phyloP scores from a whole-genome alignment of 2,329 filamentous ascomycete species.

The Periconia sp. region DNA sequence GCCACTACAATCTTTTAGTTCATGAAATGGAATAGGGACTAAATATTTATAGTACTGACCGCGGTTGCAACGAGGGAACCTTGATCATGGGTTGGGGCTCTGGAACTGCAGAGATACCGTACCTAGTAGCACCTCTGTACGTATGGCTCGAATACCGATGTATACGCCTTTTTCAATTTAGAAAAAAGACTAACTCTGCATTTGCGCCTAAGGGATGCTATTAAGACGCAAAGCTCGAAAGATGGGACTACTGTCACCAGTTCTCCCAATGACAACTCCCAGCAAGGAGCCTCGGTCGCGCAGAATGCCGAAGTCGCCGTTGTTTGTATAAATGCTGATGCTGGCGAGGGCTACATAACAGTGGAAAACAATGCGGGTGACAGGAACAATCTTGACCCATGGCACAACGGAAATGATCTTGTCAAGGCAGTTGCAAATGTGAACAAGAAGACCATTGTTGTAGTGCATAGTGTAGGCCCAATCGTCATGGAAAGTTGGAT shows the following conservation, averaged over 20 bases:
- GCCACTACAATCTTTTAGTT: neutral
- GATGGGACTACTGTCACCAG: conserved; percentile 43
- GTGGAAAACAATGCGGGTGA: conserved; percentile 51
- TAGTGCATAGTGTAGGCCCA: conserved; percentile 43
- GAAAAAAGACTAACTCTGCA: too few relatives aligned
- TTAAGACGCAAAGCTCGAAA: conserved; percentile 39
- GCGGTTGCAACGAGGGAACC: conserved; percentile 62
- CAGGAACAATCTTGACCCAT: conserved; percentile 51
- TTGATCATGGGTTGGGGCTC: conserved; percentile 71
- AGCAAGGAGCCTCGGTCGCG: conserved; percentile 41
- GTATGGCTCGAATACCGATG: too few relatives aligned
- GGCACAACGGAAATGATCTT: conserved; percentile 48
- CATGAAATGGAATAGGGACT: neutral
- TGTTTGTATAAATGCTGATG: conserved; percentile 53
- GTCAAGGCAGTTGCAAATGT: conserved; percentile 41
- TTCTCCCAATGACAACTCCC: conserved; percentile 43
- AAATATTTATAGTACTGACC: conserved; percentile 50
- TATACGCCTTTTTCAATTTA: too few relatives aligned
- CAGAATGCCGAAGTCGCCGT: conserved; percentile 42
- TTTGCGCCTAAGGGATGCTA: conserved; percentile 30
- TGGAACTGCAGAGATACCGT: conserved; percentile 53
- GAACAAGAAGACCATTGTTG: conserved; percentile 43
- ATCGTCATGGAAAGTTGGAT: conserved; percentile 41
- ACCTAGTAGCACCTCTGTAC: conserved; percentile 46
- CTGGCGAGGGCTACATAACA: conserved; percentile 54